Evolutionary conservation across 176 grass and related monocot species (phyloP).

Genomic region (Carex scoparia): DNA sequence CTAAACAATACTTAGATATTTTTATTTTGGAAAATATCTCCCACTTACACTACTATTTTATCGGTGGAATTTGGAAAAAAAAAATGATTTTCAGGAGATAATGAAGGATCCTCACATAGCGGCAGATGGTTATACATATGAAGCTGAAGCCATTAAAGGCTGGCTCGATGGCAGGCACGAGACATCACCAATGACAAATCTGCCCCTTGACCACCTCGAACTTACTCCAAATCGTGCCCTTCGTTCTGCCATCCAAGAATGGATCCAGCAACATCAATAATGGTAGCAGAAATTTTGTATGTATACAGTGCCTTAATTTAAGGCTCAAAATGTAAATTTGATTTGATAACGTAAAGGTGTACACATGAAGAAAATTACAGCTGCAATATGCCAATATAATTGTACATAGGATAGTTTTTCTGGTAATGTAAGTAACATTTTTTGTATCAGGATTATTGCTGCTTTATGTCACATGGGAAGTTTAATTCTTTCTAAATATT

Average conservation of each 20-base stretch:
- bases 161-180: constrained; percentile 52
- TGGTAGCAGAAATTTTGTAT: not conserved
- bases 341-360: not conserved
- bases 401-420: not conserved
- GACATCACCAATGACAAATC: constrained; percentile 76
- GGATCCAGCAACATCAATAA: constrained; percentile 19
- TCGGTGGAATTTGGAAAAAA: not conserved
- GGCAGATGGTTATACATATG: constrained; percentile 67
- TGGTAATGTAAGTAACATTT: not conserved
- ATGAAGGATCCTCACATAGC: constrained; percentile 79
- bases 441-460: not conserved
- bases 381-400: not conserved
- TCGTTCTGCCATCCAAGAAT: constrained; percentile 55
- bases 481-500: not conserved
- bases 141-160: constrained; percentile 59
- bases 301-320: no score
- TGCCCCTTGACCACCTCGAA: constrained; percentile 29
- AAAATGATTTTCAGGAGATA: constrained; percentile 43
- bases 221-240: constrained; percentile 56
- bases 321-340: not conserved
- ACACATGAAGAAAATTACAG: not conserved
- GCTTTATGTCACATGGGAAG: not conserved
- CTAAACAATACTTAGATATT: no score
- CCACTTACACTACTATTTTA: not conserved
- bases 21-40: not conserved